Base-by-base conservation (phyloP, 208 protist genomes). In the Wallacemonas sp. region DNA sequence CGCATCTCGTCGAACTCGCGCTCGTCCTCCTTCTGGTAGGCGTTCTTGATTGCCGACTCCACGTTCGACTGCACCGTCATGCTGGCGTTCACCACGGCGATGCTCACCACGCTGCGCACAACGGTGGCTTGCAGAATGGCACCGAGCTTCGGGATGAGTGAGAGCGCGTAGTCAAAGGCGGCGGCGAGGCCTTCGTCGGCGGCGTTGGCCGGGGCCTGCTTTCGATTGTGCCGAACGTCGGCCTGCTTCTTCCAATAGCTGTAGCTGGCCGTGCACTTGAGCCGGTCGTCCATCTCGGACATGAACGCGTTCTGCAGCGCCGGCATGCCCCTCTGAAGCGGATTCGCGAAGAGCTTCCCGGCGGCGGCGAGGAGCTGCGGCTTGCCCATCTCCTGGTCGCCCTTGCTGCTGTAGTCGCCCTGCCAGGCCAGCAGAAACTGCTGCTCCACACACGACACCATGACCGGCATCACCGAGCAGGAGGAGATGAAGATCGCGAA, bases 381-480 rank as follows among this genome's bases (percentile, higher is more conserved):
- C 44, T 76, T 50, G 1, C 87, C 91, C 50, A 96, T 73, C 36
- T 77, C 55, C 70, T 96, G 82, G 5, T 57, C 44, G 22, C 57
- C 68, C n/a, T 76, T 75, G 8, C 80, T 76, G 65, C 77, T 79
- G 59, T 88, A 89, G 59, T 86, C 74, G 36, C 81, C 81, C 18
- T 74, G 76, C 88, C 91, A 96, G 50, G 78, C 72, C 36, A 93
- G 77, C 63, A 94, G 80, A 72, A 94, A 94, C 70, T 92, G 80
- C 77, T 96, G 91, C 79, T 96, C 87, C 23, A 87, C 87, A 54
- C 85, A 92, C 23, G 86, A 93, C 2, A 93, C 81, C 41, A 96
- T 63, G 48, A 92, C 86, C 20, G 80, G 75, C 82, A 94, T 85
- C 41, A 76, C 71, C 3, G 91, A 78, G 79, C 84, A 92, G 32